Evolutionary conservation across 1,284 basidiomycete species (phyloP), one percentile per base, ranked within the genome.

Genomic region (Afroboletus lepidellus): DNA sequence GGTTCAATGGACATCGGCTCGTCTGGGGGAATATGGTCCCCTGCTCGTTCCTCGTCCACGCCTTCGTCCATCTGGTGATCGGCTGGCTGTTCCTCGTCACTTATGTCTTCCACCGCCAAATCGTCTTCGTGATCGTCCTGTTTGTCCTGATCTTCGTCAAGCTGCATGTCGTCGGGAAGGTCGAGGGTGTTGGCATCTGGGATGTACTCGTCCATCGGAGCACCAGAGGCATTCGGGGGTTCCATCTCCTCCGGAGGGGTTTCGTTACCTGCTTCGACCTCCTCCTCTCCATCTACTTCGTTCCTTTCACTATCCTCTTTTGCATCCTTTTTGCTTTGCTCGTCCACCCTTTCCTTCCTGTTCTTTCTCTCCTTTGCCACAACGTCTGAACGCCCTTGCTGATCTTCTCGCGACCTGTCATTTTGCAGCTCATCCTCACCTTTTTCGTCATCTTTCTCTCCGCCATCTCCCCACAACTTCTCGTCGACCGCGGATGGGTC

Each of bases 401-500:
- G 55, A 46, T 53, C 63, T 51, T 79, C 70, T 44, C 77, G 69
- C 3, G 80, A 77, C 57, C 74, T 76, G 60, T 86, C 78, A 52
- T 84, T 69, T 49, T 80, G 72, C 21, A 77, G 77, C 49, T 82
- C 80, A 32, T 80, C 74, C 29, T 76, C 69, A 34, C 76, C 68
- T 48, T 81, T 73, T 25, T 79, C 74, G 16, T 75, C 72, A 15
- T 83, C 80, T 46, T 78, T 69, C 44, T 79, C 75, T 25, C 74
- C 66, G 57, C 95, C 88, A 57, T 94, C 90, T 32, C 89, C 93
- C 96, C 97, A 98, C 60, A 99, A 78, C 74, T 98, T 98, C 73
- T 99, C 96, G 65, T 99, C 96, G 11, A 98, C 84, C 0, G 88
- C 87, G 24, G 84, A 80, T 8, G 92, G 90, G 70, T 98, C 94